Conservation (phyloP, 148 eudicot genomes). For the Arctostaphylos glauca region DNA sequence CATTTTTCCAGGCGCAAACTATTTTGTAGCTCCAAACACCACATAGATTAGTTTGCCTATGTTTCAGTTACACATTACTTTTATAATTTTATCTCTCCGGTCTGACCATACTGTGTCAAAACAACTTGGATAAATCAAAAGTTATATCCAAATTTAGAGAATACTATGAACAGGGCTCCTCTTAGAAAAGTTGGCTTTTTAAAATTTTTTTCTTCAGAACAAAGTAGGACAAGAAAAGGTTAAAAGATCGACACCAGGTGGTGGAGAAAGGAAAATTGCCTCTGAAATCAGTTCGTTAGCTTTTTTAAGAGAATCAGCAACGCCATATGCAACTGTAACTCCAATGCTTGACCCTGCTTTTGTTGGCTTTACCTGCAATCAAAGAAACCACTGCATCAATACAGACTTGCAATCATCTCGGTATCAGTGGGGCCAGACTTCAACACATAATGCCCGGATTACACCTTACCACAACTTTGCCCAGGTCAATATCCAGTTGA, state of each 20-base stretch:
- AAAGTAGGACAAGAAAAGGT: background rate
- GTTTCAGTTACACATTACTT: background rate
- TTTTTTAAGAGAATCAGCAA: conserved; percentile 56
- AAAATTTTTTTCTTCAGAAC: background rate
- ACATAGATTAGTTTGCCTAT: background rate
- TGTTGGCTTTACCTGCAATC: conserved; percentile 81
- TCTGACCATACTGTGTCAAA: background rate
- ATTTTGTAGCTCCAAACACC: background rate
- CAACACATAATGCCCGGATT: background rate
- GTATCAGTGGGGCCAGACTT: background rate
- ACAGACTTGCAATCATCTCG: conserved; percentile 4
- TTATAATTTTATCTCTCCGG: no score
- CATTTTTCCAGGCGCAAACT: background rate
- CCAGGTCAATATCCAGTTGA: conserved; percentile 54
- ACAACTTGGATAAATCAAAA: background rate
- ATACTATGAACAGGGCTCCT: background rate
- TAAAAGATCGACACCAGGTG: background rate
- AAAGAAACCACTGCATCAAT: background rate
- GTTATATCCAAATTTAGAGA: background rate
- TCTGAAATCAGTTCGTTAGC: conserved; percentile 60
- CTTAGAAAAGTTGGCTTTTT: background rate
- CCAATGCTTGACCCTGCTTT: conserved; percentile 96
- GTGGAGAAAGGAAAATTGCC: conserved; percentile 34
- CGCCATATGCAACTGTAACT: conserved; percentile 87
- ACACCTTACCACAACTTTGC: conserved; percentile 80